Percentiles rank a stretch among this genome's conserved stretches.
phyloP scores from a whole-genome alignment of 106 monocot species.

The Cymbidium sinense region DNA sequence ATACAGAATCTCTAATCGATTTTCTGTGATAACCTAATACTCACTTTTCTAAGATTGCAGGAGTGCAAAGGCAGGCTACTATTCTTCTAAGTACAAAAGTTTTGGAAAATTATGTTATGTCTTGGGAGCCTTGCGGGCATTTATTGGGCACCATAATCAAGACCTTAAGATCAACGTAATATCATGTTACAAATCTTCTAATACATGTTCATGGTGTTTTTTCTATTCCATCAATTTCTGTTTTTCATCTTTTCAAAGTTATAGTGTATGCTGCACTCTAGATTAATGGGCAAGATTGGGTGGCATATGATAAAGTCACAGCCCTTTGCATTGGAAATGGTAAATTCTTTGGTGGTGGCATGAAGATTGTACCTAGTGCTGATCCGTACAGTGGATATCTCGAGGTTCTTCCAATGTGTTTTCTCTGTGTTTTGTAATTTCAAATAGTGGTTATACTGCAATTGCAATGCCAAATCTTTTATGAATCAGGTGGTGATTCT shows the following conservation, averaged over 20 bases:
- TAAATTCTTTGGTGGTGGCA: constrained; percentile 94
- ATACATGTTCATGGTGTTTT: background rate
- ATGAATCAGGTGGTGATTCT: constrained; percentile 71
- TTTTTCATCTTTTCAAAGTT: background rate
- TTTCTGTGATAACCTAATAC: background rate
- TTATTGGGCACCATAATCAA: constrained; percentile 69
- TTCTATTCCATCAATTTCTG: constrained; percentile 5
- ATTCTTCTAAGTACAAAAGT: constrained; percentile 74
- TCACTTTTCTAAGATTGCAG: constrained; percentile 26
- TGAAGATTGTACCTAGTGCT: constrained; percentile 84
- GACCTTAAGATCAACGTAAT: constrained; percentile 90
- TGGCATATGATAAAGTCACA: constrained; percentile 57
- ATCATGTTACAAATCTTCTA: background rate
- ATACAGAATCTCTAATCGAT: background rate
- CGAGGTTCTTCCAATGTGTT: constrained; percentile 45
- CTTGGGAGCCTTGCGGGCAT: constrained; percentile 79
- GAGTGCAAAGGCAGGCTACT: constrained; percentile 96
- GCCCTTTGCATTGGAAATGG: constrained; percentile 96
- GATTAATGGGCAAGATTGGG: constrained; percentile 82
- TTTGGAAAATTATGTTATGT: constrained; percentile 98
- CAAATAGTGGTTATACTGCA: background rate
- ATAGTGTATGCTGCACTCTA: constrained; percentile 10
- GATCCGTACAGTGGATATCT: constrained; percentile 67
- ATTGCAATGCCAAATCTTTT: background rate
- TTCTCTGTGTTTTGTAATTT: background rate